These are phyloP conservation scores for Hyaloscypha hepaticicola DNA, from an alignment of 495 filamentous ascomycete genomes.

Conservation along the genomic window DNA sequence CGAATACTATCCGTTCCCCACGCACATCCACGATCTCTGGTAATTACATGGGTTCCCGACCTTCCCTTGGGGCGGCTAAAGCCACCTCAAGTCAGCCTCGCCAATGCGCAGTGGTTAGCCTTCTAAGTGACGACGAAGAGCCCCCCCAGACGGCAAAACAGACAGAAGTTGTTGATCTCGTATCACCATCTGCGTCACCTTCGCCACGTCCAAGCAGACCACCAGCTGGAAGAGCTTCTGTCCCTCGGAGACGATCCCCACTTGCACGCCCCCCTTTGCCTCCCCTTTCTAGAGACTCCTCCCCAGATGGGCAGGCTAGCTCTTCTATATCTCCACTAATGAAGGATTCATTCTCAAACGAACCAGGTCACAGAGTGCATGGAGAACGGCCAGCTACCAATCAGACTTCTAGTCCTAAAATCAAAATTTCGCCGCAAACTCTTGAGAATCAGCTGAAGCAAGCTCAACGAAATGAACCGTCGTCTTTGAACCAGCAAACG, in stretches of 20 bases:
- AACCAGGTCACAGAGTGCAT: neutral
- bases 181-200: neutral
- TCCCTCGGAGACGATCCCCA: neutral
- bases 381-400: neutral
- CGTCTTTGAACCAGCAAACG: neutral
- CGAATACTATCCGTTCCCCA: neutral
- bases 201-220: neutral
- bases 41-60: neutral
- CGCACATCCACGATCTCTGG: neutral
- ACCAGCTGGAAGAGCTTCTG: neutral
- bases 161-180: neutral
- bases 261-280: neutral
- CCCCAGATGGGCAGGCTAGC: neutral
- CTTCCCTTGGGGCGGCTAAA: neutral
- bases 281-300: neutral
- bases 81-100: neutral
- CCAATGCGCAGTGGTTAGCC: no score
- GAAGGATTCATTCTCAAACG: neutral
- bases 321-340: neutral
- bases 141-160: neutral
- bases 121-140: neutral
- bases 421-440: neutral
- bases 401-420: neutral
- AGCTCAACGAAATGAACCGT: neutral
- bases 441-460: neutral